phyloP scores from a whole-genome alignment of 805 yeast genomes.

The Nakazawaea ambrosiae region DNA sequence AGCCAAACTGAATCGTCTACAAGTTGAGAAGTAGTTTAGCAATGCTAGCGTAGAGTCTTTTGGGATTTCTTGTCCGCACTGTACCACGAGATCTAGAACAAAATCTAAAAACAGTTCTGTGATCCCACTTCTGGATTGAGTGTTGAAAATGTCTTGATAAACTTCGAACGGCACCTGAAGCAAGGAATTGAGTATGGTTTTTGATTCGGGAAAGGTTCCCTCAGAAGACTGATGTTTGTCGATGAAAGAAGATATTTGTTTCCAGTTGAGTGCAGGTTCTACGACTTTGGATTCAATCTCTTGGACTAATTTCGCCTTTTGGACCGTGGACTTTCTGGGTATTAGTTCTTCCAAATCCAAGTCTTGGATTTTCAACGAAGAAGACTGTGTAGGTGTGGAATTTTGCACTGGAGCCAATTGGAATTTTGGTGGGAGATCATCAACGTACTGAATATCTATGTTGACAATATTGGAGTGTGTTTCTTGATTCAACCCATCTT shows the following conservation, averaged over 20 bases:
- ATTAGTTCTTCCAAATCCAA: too few species aligned
- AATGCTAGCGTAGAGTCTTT: neutral
- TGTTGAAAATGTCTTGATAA: neutral
- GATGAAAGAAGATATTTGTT: too few species aligned
- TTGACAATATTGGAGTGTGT: constrained; percentile 29
- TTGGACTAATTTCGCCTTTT: too few species aligned
- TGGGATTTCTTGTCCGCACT: neutral
- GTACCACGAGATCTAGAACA: neutral
- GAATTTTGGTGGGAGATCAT: constrained; percentile 6
- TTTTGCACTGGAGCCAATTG: too few species aligned
- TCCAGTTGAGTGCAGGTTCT: too few species aligned
- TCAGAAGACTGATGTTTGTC: too few species aligned
- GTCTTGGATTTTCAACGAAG: too few species aligned
- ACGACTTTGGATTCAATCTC: too few species aligned
- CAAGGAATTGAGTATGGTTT: neutral
- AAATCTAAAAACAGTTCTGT: neutral
- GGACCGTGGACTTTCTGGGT: too few species aligned
- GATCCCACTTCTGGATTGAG: constrained; percentile 1
- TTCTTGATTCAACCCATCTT: constrained; percentile 32
- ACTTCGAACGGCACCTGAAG: neutral
- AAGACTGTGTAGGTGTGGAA: too few species aligned
- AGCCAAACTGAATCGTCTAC: neutral
- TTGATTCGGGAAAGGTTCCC: neutral
- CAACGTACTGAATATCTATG: constrained; percentile 24
- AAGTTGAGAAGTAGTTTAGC: neutral